Base-by-base conservation (phyloP, 2,329 filamentous ascomycete species). In the Tympanopsis confertula region DNA sequence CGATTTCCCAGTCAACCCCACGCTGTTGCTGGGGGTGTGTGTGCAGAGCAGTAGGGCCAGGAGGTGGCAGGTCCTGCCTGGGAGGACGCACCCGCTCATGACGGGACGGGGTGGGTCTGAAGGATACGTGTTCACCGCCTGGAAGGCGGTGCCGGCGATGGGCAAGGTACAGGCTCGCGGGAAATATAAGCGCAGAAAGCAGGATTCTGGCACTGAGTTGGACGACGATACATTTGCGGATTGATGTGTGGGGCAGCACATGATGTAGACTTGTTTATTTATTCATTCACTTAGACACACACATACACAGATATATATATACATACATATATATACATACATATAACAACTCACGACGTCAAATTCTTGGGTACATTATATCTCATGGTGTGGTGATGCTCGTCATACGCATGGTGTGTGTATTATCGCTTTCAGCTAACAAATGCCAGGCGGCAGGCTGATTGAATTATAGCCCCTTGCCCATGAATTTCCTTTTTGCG, bases 401-500 rank as follows among this genome's bases (percentile, higher is more conserved):
- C n/a, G n/a, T n/a, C n/a, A n/a, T n/a, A n/a, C n/a, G n/a, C n/a
- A n/a, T n/a, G n/a, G n/a, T n/a, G n/a, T n/a, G n/a, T n/a, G n/a
- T n/a, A n/a, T n/a, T n/a, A n/a, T n/a, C n/a, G n/a, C n/a, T n/a
- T n/a, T n/a, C n/a, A n/a, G n/a, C n/a, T n/a, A n/a, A n/a, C n/a
- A n/a, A n/a, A n/a, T n/a, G n/a, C n/a, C n/a, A n/a, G n/a, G n/a
- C n/a, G n/a, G n/a, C n/a, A n/a, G n/a, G n/a, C n/a, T n/a, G n/a
- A n/a, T n/a, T n/a, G n/a, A 7, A 24, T 58, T 69, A 88, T 63
- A 91, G 66, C 48, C 76, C 74, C 77, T 96, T 96, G 59, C 88
- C 88, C 91, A 98, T 96, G 57, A 98, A 98, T 77, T 95, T 95
- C 65, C 91, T 81, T 79, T 96, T 96, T 38, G 85, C 86, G 59